These are phyloP conservation scores for Papilionanthe hybrid DNA, from an alignment of 116 monocot species.

Conservation along the genomic window DNA sequence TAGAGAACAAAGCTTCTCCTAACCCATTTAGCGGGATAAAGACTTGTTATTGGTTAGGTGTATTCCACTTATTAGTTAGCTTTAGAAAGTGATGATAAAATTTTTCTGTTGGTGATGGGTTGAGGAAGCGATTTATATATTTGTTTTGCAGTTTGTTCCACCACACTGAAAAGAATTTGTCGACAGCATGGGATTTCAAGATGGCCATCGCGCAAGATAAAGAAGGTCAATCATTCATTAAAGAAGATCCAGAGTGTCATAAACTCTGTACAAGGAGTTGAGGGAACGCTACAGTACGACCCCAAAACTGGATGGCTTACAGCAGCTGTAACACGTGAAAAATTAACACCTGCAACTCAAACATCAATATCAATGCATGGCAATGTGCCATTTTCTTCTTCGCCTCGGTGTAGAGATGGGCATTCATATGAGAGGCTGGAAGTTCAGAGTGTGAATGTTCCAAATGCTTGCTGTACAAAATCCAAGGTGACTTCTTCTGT, in stretches of 20 bases:
- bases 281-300: constrained; percentile 72
- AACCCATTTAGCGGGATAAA: too few relatives aligned
- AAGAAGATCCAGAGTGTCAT: constrained; percentile 87
- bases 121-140: neutral
- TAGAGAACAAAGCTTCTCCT: too few relatives aligned
- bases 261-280: constrained; percentile 86
- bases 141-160: constrained; percentile 73
- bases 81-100: too few relatives aligned
- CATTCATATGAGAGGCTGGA: constrained; percentile 20
- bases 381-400: constrained; percentile 14
- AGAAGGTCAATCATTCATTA: constrained; percentile 84
- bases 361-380: too few relatives aligned
- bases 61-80: too few relatives aligned
- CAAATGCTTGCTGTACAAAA: neutral
- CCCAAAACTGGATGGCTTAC: constrained; percentile 70
- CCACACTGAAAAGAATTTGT: constrained; percentile 92
- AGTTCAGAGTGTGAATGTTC: neutral
- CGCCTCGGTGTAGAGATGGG: neutral
- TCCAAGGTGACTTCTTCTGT: neutral
- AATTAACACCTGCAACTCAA: neutral
- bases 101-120: neutral
- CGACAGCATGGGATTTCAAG: constrained; percentile 84
- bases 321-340: constrained; percentile 45
- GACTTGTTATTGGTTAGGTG: too few relatives aligned
- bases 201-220: constrained; percentile 99